These are phyloP conservation scores for Xylaria cubensis DNA, from an alignment of 495 filamentous ascomycete genomes.

Conservation along the genomic window DNA sequence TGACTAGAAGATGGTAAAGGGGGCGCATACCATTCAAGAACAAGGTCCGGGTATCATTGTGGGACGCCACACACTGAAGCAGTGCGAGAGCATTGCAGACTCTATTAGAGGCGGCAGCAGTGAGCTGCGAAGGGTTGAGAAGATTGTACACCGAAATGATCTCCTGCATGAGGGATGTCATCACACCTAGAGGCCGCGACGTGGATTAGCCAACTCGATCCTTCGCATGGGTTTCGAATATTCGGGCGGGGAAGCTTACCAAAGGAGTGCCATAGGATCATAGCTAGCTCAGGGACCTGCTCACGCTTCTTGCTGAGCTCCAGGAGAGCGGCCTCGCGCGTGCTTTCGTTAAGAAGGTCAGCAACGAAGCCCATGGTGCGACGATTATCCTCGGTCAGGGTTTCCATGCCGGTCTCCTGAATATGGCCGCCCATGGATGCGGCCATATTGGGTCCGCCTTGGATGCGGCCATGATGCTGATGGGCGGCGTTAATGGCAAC, in stretches of 20 bases:
- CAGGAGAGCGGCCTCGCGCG: slow-evolving; percentile 87
- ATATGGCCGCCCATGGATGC: slow-evolving; percentile 54
- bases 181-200: slow-evolving; percentile 71
- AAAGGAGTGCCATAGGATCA: slow-evolving; percentile 99
- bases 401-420: slow-evolving; percentile 60
- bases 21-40: slow-evolving; percentile 81
- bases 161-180: slow-evolving; percentile 96
- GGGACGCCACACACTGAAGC: slow-evolving; percentile 95
- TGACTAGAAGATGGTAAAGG: not conserved
- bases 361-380: slow-evolving; percentile 92
- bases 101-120: slow-evolving; percentile 92
- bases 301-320: slow-evolving; percentile 99
- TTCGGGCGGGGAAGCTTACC: slow-evolving; percentile 63
- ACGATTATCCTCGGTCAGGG: slow-evolving; percentile 86
- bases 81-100: slow-evolving; percentile 98
- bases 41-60: slow-evolving; percentile 91
- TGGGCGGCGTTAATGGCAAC: slow-evolving; percentile 64
- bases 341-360: slow-evolving; percentile 85
- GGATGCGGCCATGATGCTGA: slow-evolving; percentile 72
- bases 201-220: slow-evolving; percentile 24
- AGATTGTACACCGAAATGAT: slow-evolving; percentile 99
- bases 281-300: slow-evolving; percentile 93
- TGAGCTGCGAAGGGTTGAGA: slow-evolving; percentile 94
- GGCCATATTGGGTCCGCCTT: slow-evolving; percentile 63
- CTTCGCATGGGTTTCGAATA: not conserved